Conservation (phyloP, 176 grass and related monocot genomes). For the barley (Hordeum vulgare) region MorexV3_pseudomolecules_assembly NC_058522.1:524491405-524491904, state of each 20-base stretch:
- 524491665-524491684: neutral
- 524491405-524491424: accelerated
- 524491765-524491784: no score
- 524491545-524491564: accelerated
- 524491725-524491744: neutral
- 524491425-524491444: neutral
- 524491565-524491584: neutral
- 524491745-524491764: no score
- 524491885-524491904: no score
- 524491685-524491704: neutral
- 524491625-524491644: neutral
- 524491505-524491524: neutral
- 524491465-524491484: no score
- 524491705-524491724: neutral
- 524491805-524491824: no score
- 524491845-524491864: no score
- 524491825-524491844: no score
- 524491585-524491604: neutral
- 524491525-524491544: neutral
- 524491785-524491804: no score
- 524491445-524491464: neutral
- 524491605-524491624: neutral
- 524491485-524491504: no score
- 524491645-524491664: neutral
- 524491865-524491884: no score